Percentiles rank a stretch among this genome's conserved stretches.
Evolutionary conservation across 2,329 filamentous ascomycete species (phyloP).

Genomic region (Cladosporium sp.): DNA sequence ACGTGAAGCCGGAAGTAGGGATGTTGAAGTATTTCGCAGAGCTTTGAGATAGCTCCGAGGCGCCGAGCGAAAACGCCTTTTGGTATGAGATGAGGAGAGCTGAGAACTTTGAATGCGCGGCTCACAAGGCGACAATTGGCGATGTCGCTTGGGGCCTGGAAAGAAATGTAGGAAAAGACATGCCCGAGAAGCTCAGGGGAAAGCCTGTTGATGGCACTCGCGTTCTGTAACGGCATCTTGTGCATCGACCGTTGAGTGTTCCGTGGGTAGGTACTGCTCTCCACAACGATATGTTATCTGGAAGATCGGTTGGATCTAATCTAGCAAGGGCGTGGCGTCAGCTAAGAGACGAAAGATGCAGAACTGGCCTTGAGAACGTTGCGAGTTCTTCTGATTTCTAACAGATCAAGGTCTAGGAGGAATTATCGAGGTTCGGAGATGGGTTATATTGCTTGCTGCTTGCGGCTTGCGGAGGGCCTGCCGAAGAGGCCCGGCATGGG

Average conservation of each 20-base stretch:
- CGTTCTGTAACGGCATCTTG: not conserved
- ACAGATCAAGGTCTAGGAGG: no score
- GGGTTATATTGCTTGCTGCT: no score
- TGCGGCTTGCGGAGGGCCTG: no score
- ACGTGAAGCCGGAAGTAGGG: not conserved
- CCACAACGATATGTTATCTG: no score
- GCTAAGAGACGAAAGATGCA: not conserved
- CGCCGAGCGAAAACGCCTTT: not conserved
- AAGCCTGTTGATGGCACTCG: not conserved
- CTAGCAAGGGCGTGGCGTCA: not conserved
- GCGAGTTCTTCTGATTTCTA: not conserved
- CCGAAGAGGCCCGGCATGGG: no score
- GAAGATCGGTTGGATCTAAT: not conserved
- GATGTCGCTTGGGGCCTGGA: not conserved
- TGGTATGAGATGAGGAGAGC: not conserved
- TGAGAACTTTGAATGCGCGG: not conserved
- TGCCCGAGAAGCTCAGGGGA: not conserved
- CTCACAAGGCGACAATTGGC: not conserved
- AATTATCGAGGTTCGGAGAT: no score
- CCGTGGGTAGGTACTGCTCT: no score
- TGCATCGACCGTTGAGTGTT: no score
- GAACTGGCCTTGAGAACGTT: not conserved
- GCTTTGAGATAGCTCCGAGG: not conserved
- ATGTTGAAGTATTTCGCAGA: not conserved
- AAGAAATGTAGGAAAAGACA: not conserved